A percentile compares a stretch with the other conserved stretches of the same genome.
phyloP scores from a whole-genome alignment of 805 yeast species.

The Suhomyces sp. region DNA sequence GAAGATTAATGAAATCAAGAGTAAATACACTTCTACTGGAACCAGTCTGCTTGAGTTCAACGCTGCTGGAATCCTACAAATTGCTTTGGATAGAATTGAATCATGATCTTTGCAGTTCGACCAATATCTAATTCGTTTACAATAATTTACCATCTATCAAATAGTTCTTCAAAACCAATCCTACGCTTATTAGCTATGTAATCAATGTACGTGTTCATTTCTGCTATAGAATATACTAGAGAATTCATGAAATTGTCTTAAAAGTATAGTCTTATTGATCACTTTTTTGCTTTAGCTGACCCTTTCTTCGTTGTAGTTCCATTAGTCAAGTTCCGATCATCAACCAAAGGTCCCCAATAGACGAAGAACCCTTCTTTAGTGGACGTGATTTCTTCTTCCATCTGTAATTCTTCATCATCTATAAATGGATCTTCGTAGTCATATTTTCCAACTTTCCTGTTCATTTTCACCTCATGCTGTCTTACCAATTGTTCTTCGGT shows the following conservation, averaged over 20 bases:
- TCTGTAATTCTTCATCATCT: slow-evolving; percentile 86
- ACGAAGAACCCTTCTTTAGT: slow-evolving; percentile 96
- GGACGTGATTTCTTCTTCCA: slow-evolving; percentile 92
- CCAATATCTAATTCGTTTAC: too few relatives aligned
- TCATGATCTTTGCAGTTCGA: too few relatives aligned
- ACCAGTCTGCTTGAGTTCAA: slow-evolving; percentile 22
- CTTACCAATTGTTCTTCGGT: slow-evolving; percentile 45
- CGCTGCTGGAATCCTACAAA: slow-evolving; percentile 32
- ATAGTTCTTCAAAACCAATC: too few relatives aligned
- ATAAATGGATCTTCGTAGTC: slow-evolving; percentile 94
- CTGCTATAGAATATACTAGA: too few relatives aligned
- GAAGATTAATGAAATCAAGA: slow-evolving; percentile 17
- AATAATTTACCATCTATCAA: too few relatives aligned
- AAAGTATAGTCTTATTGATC: too few relatives aligned
- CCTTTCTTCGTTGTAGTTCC: slow-evolving; percentile 21
- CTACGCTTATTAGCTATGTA: too few relatives aligned
- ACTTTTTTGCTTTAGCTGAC: slow-evolving; percentile 26
- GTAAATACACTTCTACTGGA: slow-evolving; percentile 15
- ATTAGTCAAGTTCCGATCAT: slow-evolving; percentile 32
- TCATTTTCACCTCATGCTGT: slow-evolving; percentile 48
- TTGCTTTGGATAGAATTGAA: slow-evolving; percentile 35
- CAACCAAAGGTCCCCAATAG: slow-evolving; percentile 86
- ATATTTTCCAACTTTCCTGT: slow-evolving; percentile 84
- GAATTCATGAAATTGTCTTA: too few relatives aligned
- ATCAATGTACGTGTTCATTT: too few relatives aligned